Evolutionary conservation across 768 basidiomycete species (phyloP), one percentile per base, ranked within the genome.

Genomic region (Pleurotus eryngii): DNA sequence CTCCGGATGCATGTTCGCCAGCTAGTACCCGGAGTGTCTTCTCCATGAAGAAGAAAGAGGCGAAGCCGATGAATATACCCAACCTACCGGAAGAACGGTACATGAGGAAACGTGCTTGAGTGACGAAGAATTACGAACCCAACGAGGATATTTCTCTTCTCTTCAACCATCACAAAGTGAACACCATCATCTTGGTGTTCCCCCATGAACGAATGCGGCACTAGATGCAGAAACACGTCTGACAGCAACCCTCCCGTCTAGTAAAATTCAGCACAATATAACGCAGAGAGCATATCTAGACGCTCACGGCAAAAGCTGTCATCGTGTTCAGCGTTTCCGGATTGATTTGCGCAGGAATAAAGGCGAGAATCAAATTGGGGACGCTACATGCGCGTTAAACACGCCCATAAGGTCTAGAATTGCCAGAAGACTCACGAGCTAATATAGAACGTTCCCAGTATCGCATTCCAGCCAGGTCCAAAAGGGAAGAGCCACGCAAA

Each of bases 391-490:
- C 15, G 49, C 49, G 58, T 27, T 46, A 57, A 61, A 60, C 59
- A 45, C 47, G 46, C n/a, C 26, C 40, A 51, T 37, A 27, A 37
- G 57, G 12, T 15, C 57, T 15, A 45, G 42, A 57, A 60, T 59
- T 54, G 53, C 24, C 24, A 26, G 5, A 59, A 45, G 49, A 82
- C 91, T 67, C 69, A 95, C 93, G 92, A 95, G 79, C 91, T 94
- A 73, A 95, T 95, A 77, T 95, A 95, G 78, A 95, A 94, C 17
- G 94, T 95, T 60, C 90, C 94, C 26, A 95, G 78, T 56, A 97
- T 79, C 39, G 90, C 88, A 71, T 94, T 95, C 86, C 87, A 91
- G 5, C 84, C 93, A 58, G 92, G 92, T 35, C 90, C 89, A 66
- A 95, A 96, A 37, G 93, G 93, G 67, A 96, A 96, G 57, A 95